phyloP scores from a whole-genome alignment of 106 monocot genomes.

The Dendrobium nobile region DNA sequence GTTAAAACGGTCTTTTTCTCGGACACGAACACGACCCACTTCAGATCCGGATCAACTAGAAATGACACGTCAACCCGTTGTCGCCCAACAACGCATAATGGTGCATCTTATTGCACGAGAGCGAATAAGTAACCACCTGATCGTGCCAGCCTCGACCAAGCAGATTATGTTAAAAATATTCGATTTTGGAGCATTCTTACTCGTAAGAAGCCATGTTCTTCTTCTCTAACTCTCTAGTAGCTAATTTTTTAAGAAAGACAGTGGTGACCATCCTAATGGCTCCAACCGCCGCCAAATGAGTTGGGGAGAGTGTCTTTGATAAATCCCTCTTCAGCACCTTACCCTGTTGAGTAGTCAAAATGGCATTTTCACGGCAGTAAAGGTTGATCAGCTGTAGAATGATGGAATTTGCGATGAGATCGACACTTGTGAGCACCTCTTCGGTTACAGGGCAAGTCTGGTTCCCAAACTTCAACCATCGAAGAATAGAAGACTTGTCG shows the following conservation, averaged over 20 bases:
- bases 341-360: conserved; percentile 11
- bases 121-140: conserved; percentile 41
- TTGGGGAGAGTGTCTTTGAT: conserved; percentile 16
- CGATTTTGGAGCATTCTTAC: conserved; percentile 52
- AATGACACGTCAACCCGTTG: too few relatives aligned
- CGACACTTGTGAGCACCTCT: conserved; percentile 24
- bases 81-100: too few relatives aligned
- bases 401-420: conserved; percentile 52
- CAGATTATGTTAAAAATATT: conserved; percentile 41
- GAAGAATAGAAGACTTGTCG: conserved; percentile 58
- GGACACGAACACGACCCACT: too few relatives aligned
- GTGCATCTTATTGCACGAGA: too few relatives aligned
- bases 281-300: conserved; percentile 20
- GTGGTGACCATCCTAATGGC: conserved; percentile 33
- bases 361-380: conserved; percentile 22
- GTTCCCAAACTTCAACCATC: conserved; percentile 55
- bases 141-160: conserved; percentile 53
- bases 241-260: conserved; percentile 33
- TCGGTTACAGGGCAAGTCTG: conserved; percentile 74
- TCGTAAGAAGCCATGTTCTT: conserved; percentile 46
- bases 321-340: conserved; percentile 13
- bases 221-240: conserved; percentile 15
- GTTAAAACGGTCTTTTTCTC: too few relatives aligned
- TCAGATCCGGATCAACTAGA: too few relatives aligned
- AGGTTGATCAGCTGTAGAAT: conserved; percentile 36